phyloP scores from a whole-genome alignment of 257 asterid species.

The Penstemon davidsonii region DNA sequence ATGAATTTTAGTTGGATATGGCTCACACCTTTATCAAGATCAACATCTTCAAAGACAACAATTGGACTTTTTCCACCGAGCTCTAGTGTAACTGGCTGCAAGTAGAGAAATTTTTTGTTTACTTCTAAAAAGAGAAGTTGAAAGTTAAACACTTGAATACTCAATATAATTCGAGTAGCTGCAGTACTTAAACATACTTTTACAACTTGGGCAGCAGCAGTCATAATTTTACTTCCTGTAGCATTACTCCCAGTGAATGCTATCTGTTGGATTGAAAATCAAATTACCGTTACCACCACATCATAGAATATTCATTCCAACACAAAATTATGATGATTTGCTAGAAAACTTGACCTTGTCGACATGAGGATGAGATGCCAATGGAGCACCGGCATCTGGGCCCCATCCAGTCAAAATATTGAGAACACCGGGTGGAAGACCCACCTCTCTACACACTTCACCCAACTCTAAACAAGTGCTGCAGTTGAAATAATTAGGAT shows the following conservation, averaged over 20 bases:
- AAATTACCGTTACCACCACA: constrained; percentile 13
- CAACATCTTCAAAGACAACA: constrained; percentile 91
- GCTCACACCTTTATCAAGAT: constrained; percentile 79
- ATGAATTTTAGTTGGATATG: not conserved
- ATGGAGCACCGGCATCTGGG: constrained; percentile 92
- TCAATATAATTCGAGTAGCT: not conserved
- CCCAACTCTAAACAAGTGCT: constrained; percentile 97
- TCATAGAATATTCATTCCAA: constrained; percentile 4
- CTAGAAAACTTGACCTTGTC: constrained; percentile 63
- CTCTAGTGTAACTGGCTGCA: constrained; percentile 95
- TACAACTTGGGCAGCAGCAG: constrained; percentile 88
- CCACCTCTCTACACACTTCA: constrained; percentile 83
- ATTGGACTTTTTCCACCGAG: constrained; percentile 99
- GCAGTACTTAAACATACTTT: constrained; percentile 49
- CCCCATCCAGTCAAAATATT: constrained; percentile 89
- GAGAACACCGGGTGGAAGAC: constrained; percentile 89
- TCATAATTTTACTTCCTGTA: constrained; percentile 87
- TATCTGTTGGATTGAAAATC: constrained; percentile 52
- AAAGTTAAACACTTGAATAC: constrained; percentile 6
- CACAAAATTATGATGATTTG: constrained; percentile 12
- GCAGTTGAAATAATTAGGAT: constrained; percentile 29
- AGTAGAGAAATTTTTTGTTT: not conserved
- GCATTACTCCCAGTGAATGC: constrained; percentile 92
- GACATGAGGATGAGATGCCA: constrained; percentile 93
- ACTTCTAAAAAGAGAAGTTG: not conserved